A percentile compares a stretch with the other conserved stretches of the same genome.
Evolutionary conservation across 2,329 filamentous ascomycete genomes (phyloP).

Genomic region (Pyricularia sp.): DNA sequence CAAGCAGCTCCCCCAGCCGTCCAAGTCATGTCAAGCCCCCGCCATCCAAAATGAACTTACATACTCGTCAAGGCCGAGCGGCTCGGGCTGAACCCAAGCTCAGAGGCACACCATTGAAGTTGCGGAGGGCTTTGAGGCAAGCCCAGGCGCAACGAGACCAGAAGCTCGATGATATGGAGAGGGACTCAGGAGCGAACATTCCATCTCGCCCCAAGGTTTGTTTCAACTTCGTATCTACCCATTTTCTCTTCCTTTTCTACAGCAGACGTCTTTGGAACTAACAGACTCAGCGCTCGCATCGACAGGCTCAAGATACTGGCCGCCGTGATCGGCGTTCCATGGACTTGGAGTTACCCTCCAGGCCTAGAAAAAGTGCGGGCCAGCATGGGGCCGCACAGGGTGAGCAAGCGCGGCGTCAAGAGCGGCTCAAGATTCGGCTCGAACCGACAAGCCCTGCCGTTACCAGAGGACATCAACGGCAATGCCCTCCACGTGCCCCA

Average conservation of each 20-base stretch:
- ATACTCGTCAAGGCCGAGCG: neutral
- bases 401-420: neutral
- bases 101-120: neutral
- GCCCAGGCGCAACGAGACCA: neutral
- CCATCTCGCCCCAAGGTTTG: neutral
- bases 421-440: neutral
- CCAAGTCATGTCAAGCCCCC: too few relatives aligned
- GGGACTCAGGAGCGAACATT: neutral
- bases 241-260: neutral
- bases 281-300: neutral
- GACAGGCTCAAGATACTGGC: neutral
- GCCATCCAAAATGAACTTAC: neutral
- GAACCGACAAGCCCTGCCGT: neutral
- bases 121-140: neutral
- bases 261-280: neutral
- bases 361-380: neutral
- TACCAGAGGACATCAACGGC: neutral
- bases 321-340: too few relatives aligned
- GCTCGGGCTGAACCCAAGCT: neutral
- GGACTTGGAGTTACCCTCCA: too few relatives aligned
- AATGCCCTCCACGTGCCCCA: neutral
- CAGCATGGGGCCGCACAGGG: neutral
- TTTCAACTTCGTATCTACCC: neutral
- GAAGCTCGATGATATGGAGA: neutral
- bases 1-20: neutral